Evolutionary conservation across 2,329 filamentous ascomycete genomes (phyloP), one percentile per base, ranked within the genome.

Genomic region (Fusarium algeriense): DNA sequence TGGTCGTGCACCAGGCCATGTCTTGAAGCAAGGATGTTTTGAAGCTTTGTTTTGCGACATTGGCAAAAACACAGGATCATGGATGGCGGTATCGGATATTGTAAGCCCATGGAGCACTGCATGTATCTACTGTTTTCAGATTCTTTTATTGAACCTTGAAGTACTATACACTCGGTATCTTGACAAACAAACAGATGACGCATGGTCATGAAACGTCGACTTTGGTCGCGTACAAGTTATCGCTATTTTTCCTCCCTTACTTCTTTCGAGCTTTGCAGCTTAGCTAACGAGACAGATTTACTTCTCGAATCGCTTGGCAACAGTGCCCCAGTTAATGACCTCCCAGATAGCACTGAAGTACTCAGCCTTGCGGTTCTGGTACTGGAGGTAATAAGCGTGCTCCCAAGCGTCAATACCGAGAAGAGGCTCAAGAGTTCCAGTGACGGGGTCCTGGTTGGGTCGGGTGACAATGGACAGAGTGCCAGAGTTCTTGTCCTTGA

Each of bases 341-440:
- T 97, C 93, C 95, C 95, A 97, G 81, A 97, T 92, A 64, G 93
- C 93, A 77, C 89, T 89, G 83, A 97, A 97, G 87, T 97, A 97
- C 85, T 97, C 94, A 63, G 92, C 94, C 90, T 97, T 97, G 83
- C 94, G 91, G 88, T 97, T 97, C 89, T 97, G 89, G 85, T 97
- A 97, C 86, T 97, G 93, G 69, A 97, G 87, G 85, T 97, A 97
- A 87, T 97, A 97, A 56, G 94, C 94, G 84, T 97, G 94, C 87
- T 97, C 94, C 94, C 94, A 97, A 59, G 94, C 95, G 85, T 98
- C 95, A 78, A 98, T 92, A 62, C 95, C 95, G 49, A 98, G 85
- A 52, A 98, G 86, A 40, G 95, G 95, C 77, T 90, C 87, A 80
- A 92, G 93, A 80, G 92, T 92, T 53, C 94, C 94, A 17, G 94